Base-by-base conservation (phyloP, 2,329 filamentous ascomycete species). In the Aotearoamyces nothofagi region DNA sequence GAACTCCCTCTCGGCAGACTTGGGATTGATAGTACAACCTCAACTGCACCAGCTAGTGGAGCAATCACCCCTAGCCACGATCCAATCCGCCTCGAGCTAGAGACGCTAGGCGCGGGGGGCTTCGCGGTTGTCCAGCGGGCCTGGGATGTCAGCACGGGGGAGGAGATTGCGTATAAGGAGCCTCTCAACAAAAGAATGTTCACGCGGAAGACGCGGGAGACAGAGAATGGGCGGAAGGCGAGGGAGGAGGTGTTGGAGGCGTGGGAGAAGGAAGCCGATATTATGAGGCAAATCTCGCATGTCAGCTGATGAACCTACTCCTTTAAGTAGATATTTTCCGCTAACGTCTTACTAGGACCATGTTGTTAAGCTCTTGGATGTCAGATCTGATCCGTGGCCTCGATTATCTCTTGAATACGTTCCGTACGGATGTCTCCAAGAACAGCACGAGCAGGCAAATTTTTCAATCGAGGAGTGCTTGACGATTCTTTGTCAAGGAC, bases 281-380 rank as follows among this genome's bases (percentile, higher is more conserved):
- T 45, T 25, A 42, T 45, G 37, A n/a, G 23, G 4, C 27, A 33
- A 28, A 19, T 45, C 27, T 34, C 31, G 24, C 38, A 44, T 38
- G 34, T 20, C 19, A 20, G 19, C n/a, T 20, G 19, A 20, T 20
- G n/a, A 20, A 20, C 19, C 19, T 20, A n/a, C n/a, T 20, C n/a
- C 19, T 20, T 20, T 20, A n/a, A 20, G 19, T 20, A 20, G 19
- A 20, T 20, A 20, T 20, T 20, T 20, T 20, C n/a, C n/a, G n/a
- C 19, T 20, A 20, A 20, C 19, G n/a, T 42, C 27, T 14, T 38
- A 34, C 24, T 16, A 39, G 31, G 31, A 33, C 9, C 24, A 36
- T 33, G 16, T 36, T 15, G 24, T 36, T 14, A n/a, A 24, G 16
- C 17, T 33, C 35, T 14, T 27, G 30, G 9, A 15, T 22, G 26